Evolutionary conservation across 1,284 basidiomycete genomes (phyloP).

Genomic region (Leucoagaricus sp.): DNA sequence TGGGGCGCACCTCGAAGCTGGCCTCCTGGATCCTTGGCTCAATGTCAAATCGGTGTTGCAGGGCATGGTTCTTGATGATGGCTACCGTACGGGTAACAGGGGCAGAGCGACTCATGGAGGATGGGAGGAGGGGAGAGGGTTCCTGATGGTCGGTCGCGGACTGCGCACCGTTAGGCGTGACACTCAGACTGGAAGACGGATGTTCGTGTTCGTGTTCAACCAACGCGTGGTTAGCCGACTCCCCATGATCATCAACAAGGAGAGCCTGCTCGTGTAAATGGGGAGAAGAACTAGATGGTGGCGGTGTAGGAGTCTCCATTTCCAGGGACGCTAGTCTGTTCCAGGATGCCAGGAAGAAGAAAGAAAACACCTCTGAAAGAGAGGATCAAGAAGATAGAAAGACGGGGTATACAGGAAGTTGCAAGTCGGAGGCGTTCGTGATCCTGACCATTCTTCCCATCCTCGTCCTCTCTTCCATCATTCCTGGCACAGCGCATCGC

Average conservation of each 20-base stretch:
- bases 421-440: background rate
- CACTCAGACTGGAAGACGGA: background rate
- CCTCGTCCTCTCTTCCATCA: background rate
- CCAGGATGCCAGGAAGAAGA: background rate
- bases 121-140: background rate
- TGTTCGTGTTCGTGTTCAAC: background rate
- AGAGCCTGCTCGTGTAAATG: background rate
- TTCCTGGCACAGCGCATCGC: background rate
- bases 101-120: slow-evolving; percentile 13
- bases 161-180: slow-evolving; percentile 8
- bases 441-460: background rate
- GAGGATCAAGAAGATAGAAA: slow-evolving; percentile 2
- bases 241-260: background rate
- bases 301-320: slow-evolving; percentile 13
- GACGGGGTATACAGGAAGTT: background rate
- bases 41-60: slow-evolving; percentile 70
- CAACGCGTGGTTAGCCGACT: background rate
- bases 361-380: background rate
- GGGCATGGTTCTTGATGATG: slow-evolving; percentile 76
- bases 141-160: background rate
- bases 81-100: slow-evolving; percentile 66
- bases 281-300: background rate
- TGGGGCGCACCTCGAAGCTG: slow-evolving; percentile 65
- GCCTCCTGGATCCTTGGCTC: slow-evolving; percentile 74
- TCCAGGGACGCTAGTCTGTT: background rate